Evolutionary conservation across 495 filamentous ascomycete species (phyloP), one percentile per base, ranked within the genome.

Genomic region (Penicillium turbatum): DNA sequence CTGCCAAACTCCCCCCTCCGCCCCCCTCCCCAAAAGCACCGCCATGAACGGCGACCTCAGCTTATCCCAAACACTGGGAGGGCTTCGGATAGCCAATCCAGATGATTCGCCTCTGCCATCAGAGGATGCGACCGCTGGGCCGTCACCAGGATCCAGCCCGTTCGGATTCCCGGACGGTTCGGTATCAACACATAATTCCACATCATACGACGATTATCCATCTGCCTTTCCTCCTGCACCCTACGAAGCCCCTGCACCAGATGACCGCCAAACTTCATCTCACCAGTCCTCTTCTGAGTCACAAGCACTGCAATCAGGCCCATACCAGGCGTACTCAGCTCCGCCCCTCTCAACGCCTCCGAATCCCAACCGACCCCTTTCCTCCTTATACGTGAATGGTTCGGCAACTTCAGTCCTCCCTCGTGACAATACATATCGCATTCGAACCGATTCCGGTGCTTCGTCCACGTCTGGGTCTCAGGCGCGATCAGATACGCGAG

Each of bases 81-180:
- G 95, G 59, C 77, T 99, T 69, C 88, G 93, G 60, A 97, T 97
- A 64, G 95, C 95, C 55, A 99, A 99, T 69, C 93, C 95, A 37
- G 92, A 97, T 76, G 84, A 93, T 69, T 80, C 82, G 42, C 84
- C 86, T 29, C 76, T 86, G 36, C 72, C 77, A 37, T 72, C 82
- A n/a, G 72, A 72, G 55, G 75, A 81, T 49, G 63, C 72, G 44
- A 60, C 62, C 62, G 57, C 56, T 54, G 59, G 51, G 48, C 21
- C 21, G 21, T 55, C 61, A 59, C 53, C 60, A 55, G 54, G 24
- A 21, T 45, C 63, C 59, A 59, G 47, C 36, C 46, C 60, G 31
- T 63, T 63, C 54, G 64, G 62, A 45, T 60, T 50, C 35, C 59
- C 59, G 60, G 55, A 21, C 44, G 61, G 53, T 56, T 62, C 64